These are phyloP conservation scores for Pisolithus orientalis DNA, from an alignment of 768 basidiomycete genomes.

Conservation along the genomic window DNA sequence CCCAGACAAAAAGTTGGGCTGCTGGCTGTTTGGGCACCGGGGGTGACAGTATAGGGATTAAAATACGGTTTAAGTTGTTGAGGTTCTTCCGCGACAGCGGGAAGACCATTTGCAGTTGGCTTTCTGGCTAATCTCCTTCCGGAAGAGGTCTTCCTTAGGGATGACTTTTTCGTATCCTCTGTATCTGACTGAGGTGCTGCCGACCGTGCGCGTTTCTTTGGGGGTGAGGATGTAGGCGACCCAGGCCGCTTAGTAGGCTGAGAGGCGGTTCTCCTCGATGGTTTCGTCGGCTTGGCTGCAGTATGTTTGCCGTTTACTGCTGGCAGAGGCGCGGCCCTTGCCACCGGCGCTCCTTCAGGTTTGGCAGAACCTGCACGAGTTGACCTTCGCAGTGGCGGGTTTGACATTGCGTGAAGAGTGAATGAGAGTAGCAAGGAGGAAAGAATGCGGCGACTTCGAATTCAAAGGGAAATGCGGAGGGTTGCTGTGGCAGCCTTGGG, in stretches of 20 bases:
- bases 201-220: constrained; percentile 42
- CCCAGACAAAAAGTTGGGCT: constrained; percentile 78
- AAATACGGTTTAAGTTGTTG: constrained; percentile 51
- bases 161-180: constrained; percentile 31
- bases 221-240: constrained; percentile 41
- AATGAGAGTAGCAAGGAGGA: constrained; percentile 16
- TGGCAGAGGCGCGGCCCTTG: constrained; percentile 27
- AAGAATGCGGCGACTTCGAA: neutral
- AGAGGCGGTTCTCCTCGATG: constrained; percentile 15
- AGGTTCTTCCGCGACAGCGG: constrained; percentile 25
- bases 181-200: constrained; percentile 33
- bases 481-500: neutral
- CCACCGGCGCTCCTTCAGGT: constrained; percentile 21
- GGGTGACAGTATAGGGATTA: constrained; percentile 58
- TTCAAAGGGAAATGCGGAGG: neutral
- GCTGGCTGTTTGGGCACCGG: constrained; percentile 56
- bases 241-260: constrained; percentile 42
- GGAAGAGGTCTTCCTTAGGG: constrained; percentile 21
- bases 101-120: constrained; percentile 26
- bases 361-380: constrained; percentile 45
- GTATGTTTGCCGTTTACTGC: constrained; percentile 29
- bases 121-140: constrained; percentile 24
- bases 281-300: constrained; percentile 28
- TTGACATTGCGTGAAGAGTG: constrained; percentile 19
- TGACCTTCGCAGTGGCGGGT: constrained; percentile 42